Evolutionary conservation across 2,329 filamentous ascomycete genomes (phyloP), one percentile per base, ranked within the genome.

Genomic region (Triangularia verruculosa): DNA sequence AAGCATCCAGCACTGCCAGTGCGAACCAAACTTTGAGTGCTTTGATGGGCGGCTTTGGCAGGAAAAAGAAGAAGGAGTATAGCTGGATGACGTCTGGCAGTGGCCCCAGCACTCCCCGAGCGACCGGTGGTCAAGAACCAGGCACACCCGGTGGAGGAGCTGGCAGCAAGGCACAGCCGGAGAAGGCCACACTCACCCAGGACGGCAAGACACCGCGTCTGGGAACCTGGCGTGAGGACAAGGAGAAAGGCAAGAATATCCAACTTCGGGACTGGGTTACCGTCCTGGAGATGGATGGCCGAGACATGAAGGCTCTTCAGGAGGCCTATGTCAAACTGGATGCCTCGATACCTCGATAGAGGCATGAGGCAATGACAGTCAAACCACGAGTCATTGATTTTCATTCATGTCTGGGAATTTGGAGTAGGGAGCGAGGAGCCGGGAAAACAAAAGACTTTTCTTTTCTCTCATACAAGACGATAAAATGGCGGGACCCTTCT

Each of bases 21-120:
- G 92, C 94, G 25, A 97, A 97, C 73, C 83, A 87, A 61, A 97
- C 93, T 0, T 91, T 84, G 1, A 82, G 86, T 63, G 96, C 93
- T 0, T 91, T 84, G 1, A 83, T 93, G 52, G 89, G 89, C 62
- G 82, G 84, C 70, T 83, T 85, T 74, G 85, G 86, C 4, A 77
- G 78, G 69, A 87, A 86, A 74, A 86, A 86, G 74, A 83, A 79
- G 58, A 89, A 90, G 74, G 88, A 88, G 68, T 93, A 93, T 73
- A 85, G 86, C 30, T 93, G 90, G 90, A 89, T 93, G 88, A 81
- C 82, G 7, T 79, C 77, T 5, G 78, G 77, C 55, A 83, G 84
- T 70, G 83, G 86, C 57, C 72, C 80, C 34, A 83, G 78, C 72
- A 87, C 81, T 25, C 85, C 82, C 4, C 78, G 76, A 27, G 62